These are phyloP conservation scores for Colletotrichum sp. DNA, from an alignment of 2,329 filamentous ascomycete genomes.

Conservation along the genomic window DNA sequence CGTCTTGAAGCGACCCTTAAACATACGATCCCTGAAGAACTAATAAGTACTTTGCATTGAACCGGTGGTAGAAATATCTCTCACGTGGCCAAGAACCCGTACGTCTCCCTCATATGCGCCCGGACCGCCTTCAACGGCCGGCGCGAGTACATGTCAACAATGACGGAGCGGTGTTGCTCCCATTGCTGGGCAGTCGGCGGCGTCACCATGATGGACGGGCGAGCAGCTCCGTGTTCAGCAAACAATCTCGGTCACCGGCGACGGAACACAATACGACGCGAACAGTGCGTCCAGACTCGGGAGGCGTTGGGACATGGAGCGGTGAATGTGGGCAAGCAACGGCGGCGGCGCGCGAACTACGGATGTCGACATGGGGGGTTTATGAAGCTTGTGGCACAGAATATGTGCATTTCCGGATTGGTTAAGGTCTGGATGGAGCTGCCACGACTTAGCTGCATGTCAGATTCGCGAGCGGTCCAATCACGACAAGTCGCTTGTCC, in stretches of 20 bases:
- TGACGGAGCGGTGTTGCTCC: conserved; percentile 1
- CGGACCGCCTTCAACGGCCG: not conserved
- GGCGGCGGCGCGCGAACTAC: not conserved
- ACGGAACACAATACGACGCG: not conserved
- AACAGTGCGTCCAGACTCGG: not conserved
- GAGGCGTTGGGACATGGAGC: not conserved
- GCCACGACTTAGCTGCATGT: not conserved
- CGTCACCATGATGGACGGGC: not conserved
- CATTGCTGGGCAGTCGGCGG: conserved; percentile 15
- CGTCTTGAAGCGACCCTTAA: conserved; percentile 6
- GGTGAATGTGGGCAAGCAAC: not conserved
- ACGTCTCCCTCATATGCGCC: not conserved
- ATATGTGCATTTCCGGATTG: not conserved
- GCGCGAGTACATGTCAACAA: not conserved
- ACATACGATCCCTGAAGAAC: conserved; percentile 12
- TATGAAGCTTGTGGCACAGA: not conserved
- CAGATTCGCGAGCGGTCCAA: not conserved
- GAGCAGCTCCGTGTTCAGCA: not conserved
- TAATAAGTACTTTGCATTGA: not conserved
- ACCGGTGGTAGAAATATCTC: not conserved
- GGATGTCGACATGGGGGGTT: not conserved
- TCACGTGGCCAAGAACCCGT: conserved; percentile 17
- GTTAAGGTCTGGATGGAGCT: not conserved
- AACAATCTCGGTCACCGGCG: not conserved
- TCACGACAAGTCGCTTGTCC: not conserved